These are phyloP conservation scores for Zasmidium citrigriseum DNA, from an alignment of 2,329 filamentous ascomycete species.

Conservation along the genomic window DNA sequence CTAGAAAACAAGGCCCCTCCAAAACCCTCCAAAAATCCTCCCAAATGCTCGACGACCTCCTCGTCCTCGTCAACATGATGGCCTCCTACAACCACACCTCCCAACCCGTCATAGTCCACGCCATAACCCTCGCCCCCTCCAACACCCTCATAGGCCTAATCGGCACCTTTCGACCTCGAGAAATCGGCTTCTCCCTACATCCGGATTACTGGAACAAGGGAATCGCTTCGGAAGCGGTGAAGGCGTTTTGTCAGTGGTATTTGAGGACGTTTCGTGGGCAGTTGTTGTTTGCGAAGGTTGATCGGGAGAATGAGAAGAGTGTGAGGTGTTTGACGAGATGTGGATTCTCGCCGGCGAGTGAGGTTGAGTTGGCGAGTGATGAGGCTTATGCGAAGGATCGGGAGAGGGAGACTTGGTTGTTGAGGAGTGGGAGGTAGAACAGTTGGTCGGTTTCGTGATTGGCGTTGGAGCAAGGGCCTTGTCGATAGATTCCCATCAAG, in stretches of 20 bases:
- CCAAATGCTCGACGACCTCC: slow-evolving; percentile 23
- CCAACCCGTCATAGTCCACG: slow-evolving; percentile 17
- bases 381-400: slow-evolving; percentile 10
- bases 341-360: slow-evolving; percentile 15
- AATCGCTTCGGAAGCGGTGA: slow-evolving; percentile 18
- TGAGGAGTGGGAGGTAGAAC: not conserved
- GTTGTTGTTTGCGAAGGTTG: slow-evolving; percentile 20
- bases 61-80: slow-evolving; percentile 19
- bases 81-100: not conserved
- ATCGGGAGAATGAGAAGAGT: slow-evolving; percentile 18
- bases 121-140: slow-evolving; percentile 15
- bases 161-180: slow-evolving; percentile 22
- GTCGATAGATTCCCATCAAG: too few species aligned
- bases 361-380: slow-evolving; percentile 6
- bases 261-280: slow-evolving; percentile 7
- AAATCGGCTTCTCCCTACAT: slow-evolving; percentile 23
- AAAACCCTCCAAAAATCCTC: slow-evolving; percentile 10
- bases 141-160: slow-evolving; percentile 17
- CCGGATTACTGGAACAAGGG: slow-evolving; percentile 20
- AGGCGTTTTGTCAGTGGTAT: slow-evolving; percentile 21
- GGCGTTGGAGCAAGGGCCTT: not conserved
- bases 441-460: not conserved
- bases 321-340: slow-evolving; percentile 16
- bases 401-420: slow-evolving; percentile 16
- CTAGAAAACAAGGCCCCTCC: slow-evolving; percentile 21